Percentiles rank a stretch among this genome's conserved stretches.
phyloP scores from a whole-genome alignment of 768 basidiomycete species.

The Favolaschia claudopus region DNA sequence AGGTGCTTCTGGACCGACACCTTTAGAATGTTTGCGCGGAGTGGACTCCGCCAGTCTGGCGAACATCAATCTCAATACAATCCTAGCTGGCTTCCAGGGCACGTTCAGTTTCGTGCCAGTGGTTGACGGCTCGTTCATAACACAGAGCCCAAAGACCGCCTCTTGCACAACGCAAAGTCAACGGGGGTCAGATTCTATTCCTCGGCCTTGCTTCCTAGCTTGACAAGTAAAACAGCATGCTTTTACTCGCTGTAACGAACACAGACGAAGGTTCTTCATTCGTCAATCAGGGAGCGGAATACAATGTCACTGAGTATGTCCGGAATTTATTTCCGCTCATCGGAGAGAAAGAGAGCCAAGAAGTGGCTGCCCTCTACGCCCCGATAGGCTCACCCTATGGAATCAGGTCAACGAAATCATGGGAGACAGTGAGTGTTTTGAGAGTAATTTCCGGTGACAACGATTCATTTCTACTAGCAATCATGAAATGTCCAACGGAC shows the following conservation, averaged over 20 bases:
- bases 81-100: conserved; percentile 27
- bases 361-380: conserved; percentile 23
- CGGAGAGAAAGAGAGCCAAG: neutral
- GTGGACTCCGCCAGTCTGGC: conserved; percentile 17
- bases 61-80: conserved; percentile 25
- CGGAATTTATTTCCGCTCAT: conserved; percentile 27
- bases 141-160: conserved; percentile 36
- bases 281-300: conserved; percentile 13
- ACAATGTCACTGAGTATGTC: conserved; percentile 27
- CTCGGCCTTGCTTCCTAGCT: neutral
- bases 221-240: neutral
- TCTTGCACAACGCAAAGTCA: conserved; percentile 31
- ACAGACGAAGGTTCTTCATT: conserved; percentile 31
- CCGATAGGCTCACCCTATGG: conserved; percentile 14
- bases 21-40: conserved; percentile 2
- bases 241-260: conserved; percentile 33
- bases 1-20: neutral
- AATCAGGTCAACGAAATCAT: conserved; percentile 28
- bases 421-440: conserved; percentile 31
- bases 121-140: conserved; percentile 40
- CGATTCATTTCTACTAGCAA: too few relatives aligned
- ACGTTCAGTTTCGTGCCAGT: conserved; percentile 36
- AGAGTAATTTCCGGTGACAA: too few relatives aligned
- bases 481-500: too few relatives aligned
- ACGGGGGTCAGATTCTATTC: conserved; percentile 34